Conservation (phyloP, 331 rosid species). For the Rosa hybrid region DNA sequence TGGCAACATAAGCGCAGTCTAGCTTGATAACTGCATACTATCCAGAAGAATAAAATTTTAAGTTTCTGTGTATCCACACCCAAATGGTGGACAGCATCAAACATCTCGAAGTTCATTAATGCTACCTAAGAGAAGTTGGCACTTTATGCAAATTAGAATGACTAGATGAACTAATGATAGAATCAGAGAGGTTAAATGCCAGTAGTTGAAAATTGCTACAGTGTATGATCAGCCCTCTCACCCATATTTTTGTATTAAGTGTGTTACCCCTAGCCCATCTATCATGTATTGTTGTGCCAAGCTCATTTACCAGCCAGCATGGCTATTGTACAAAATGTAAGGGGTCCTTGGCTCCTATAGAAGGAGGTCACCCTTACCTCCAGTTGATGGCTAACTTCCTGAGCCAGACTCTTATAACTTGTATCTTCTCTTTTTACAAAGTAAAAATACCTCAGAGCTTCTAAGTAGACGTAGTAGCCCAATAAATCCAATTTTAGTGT, state of each 20-base stretch:
- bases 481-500: background rate
- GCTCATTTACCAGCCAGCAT: background rate
- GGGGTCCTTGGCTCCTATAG: background rate
- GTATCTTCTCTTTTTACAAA: background rate
- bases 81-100: slow-evolving; percentile 1
- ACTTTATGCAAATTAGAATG: background rate
- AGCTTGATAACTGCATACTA: background rate
- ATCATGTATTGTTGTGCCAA: background rate
- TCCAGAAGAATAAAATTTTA: background rate
- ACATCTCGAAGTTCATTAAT: background rate
- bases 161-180: background rate
- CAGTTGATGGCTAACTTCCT: background rate
- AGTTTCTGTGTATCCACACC: background rate
- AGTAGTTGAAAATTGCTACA: background rate
- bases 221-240: background rate
- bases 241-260: background rate
- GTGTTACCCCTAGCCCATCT: background rate
- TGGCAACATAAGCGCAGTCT: background rate
- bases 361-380: background rate
- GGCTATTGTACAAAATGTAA: background rate
- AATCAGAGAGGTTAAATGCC: background rate
- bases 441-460: background rate
- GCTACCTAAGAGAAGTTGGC: slow-evolving; percentile 7
- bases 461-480: background rate
- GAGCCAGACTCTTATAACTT: background rate